A percentile compares a stretch with the other conserved stretches of the same genome.
Conservation (phyloP, 768 basidiomycete species). For the Mycena metata region DNA sequence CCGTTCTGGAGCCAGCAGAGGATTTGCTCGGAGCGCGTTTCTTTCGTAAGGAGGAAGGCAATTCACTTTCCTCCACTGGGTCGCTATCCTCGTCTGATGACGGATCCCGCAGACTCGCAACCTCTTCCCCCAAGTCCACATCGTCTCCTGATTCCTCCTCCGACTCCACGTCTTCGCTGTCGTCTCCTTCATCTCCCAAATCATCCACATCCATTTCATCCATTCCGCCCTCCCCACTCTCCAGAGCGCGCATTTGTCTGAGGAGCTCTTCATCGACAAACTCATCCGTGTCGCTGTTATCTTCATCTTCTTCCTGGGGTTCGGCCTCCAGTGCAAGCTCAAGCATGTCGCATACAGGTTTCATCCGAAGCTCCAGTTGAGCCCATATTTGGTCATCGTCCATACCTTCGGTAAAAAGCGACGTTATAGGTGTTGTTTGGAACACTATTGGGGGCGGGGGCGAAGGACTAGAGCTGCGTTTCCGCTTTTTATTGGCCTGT, state of each 20-base stretch:
- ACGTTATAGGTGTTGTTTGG: slow-evolving; percentile 78
- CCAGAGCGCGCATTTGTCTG: slow-evolving; percentile 44
- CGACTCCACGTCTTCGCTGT: slow-evolving; percentile 50
- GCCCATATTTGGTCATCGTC: slow-evolving; percentile 93
- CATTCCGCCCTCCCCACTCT: slow-evolving; percentile 48
- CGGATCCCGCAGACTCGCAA: slow-evolving; percentile 53
- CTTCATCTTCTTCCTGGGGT: slow-evolving; percentile 47
- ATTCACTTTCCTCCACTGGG: slow-evolving; percentile 47
- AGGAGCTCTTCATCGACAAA: slow-evolving; percentile 45
- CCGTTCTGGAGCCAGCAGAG: slow-evolving; percentile 44
- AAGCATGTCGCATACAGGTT: slow-evolving; percentile 77
- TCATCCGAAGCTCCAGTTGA: slow-evolving; percentile 87
- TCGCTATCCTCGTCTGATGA: slow-evolving; percentile 53
- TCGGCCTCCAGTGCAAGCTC: slow-evolving; percentile 69
- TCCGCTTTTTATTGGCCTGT: slow-evolving; percentile 63
- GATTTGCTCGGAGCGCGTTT: slow-evolving; percentile 22
- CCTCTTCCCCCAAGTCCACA: slow-evolving; percentile 42
- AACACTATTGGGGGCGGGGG: slow-evolving; percentile 52
- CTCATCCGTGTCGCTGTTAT: slow-evolving; percentile 47
- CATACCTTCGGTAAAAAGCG: slow-evolving; percentile 83
- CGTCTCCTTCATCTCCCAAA: slow-evolving; percentile 48
- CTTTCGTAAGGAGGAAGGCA: slow-evolving; percentile 34
- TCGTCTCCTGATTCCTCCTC: slow-evolving; percentile 46
- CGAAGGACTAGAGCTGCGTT: slow-evolving; percentile 54
- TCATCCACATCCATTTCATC: slow-evolving; percentile 52